Evolutionary conservation across 2,329 filamentous ascomycete genomes (phyloP).

Genomic region (Aspergillus spinulosporus): DNA sequence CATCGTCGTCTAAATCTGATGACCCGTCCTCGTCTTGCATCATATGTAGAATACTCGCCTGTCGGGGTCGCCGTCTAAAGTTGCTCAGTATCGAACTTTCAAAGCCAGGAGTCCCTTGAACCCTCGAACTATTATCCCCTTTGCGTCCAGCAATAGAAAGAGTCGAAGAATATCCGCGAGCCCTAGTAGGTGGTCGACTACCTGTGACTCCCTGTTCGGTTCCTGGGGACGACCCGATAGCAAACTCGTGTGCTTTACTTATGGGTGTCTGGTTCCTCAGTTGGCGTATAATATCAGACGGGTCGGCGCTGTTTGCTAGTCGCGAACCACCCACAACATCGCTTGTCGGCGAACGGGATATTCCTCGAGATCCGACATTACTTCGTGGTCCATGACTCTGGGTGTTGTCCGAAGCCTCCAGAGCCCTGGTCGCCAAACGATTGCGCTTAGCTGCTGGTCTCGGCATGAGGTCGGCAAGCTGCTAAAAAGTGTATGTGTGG

Average conservation of each 20-base stretch:
- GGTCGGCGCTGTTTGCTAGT: constrained; percentile 14
- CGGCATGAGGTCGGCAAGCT: constrained; percentile 24
- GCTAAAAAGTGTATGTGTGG: background rate
- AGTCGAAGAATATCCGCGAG: constrained; percentile 43
- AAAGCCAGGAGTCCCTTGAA: constrained; percentile 44
- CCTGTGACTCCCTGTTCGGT: constrained; percentile 34
- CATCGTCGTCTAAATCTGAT: constrained; percentile 40
- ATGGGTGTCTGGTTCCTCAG: constrained; percentile 35
- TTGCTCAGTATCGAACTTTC: constrained; percentile 47
- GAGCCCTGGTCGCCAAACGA: constrained; percentile 20
- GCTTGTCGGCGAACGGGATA: constrained; percentile 4
- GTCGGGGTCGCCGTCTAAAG: constrained; percentile 46
- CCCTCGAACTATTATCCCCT: constrained; percentile 36
- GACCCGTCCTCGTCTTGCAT: constrained; percentile 45
- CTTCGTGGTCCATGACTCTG: background rate
- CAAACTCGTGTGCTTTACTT: constrained; percentile 33
- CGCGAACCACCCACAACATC: constrained; percentile 12
- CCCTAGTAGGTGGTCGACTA: constrained; percentile 38
- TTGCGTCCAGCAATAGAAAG: constrained; percentile 40
- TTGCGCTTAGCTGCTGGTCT: constrained; percentile 32
- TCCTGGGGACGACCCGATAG: constrained; percentile 38
- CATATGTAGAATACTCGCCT: constrained; percentile 48
- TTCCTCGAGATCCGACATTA: constrained; percentile 2
- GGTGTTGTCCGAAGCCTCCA: constrained; percentile 4
- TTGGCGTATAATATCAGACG: constrained; percentile 23